phyloP scores from a whole-genome alignment of 1,284 basidiomycete species.

The Xanthoconium separans region DNA sequence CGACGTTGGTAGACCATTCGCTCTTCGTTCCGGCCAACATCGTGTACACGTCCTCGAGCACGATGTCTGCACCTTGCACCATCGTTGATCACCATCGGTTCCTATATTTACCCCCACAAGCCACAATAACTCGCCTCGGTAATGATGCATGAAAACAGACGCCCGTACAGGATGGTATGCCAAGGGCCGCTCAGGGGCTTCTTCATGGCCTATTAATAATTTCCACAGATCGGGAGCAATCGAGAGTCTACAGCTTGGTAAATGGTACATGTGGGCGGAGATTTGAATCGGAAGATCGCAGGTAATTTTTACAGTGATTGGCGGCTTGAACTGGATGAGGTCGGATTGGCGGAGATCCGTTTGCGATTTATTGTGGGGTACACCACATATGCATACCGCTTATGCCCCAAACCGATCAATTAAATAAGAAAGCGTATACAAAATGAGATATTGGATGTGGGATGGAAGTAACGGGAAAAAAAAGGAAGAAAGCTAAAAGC shows the following conservation, averaged over 20 bases:
- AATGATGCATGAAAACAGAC: constrained; percentile 1
- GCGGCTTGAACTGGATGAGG: neutral
- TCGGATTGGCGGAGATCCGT: constrained; percentile 3
- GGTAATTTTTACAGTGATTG: constrained; percentile 1
- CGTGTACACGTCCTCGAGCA: too few relatives aligned
- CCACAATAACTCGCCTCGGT: neutral
- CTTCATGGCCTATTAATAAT: neutral
- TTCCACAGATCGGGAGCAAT: neutral
- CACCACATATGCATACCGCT: neutral
- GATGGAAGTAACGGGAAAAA: neutral
- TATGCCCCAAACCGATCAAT: constrained; percentile 4
- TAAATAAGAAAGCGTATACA: neutral
- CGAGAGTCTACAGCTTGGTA: constrained; percentile 29
- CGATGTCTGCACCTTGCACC: too few relatives aligned
- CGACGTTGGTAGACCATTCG: too few relatives aligned
- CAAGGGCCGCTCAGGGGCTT: neutral
- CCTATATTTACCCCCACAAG: neutral
- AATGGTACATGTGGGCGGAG: constrained; percentile 5
- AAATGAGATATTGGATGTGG: neutral
- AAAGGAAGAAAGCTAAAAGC: neutral
- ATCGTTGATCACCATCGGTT: neutral
- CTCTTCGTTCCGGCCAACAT: too few relatives aligned
- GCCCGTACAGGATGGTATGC: constrained; percentile 30
- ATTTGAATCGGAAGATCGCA: constrained; percentile 10
- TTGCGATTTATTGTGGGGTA: neutral